Evolutionary conservation across 2,329 filamentous ascomycete species (phyloP).

Genomic region (Monilinia fructicola): DNA sequence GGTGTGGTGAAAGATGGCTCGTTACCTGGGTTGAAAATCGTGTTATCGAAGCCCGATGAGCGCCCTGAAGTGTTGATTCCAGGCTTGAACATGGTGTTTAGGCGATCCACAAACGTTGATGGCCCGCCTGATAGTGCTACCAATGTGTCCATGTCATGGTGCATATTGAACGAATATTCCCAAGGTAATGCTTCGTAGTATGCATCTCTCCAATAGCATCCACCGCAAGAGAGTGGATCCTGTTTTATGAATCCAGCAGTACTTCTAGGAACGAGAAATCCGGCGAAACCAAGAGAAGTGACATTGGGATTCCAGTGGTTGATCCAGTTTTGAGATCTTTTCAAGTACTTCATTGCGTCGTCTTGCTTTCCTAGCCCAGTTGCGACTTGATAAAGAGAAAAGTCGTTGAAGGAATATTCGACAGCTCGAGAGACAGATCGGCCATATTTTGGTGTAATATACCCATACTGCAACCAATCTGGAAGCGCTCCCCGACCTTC

Average conservation of each 20-base stretch:
- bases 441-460: constrained; percentile 61
- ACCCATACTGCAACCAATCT: constrained; percentile 65
- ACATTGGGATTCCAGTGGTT: constrained; percentile 67
- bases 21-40: constrained; percentile 56
- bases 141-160: constrained; percentile 53
- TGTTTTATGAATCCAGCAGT: constrained; percentile 48
- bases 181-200: constrained; percentile 54
- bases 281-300: constrained; percentile 57
- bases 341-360: constrained; percentile 60
- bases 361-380: constrained; percentile 56
- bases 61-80: constrained; percentile 42
- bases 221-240: constrained; percentile 50
- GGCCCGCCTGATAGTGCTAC: constrained; percentile 50
- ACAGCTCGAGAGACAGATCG: constrained; percentile 65
- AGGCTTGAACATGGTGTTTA: constrained; percentile 52
- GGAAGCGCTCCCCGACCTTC: constrained; percentile 67
- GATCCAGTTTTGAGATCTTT: constrained; percentile 67
- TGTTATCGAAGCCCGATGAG: constrained; percentile 19
- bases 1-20: constrained; percentile 57
- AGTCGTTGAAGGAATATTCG: constrained; percentile 70
- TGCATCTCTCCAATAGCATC: constrained; percentile 55
- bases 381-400: constrained; percentile 65
- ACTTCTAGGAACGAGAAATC: constrained; percentile 63
- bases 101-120: constrained; percentile 48
- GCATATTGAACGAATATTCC: constrained; percentile 58